Percentiles rank a stretch among this genome's conserved stretches.
phyloP scores from a whole-genome alignment of 2,329 filamentous ascomycete genomes.

The Meredithiella fracta region DNA sequence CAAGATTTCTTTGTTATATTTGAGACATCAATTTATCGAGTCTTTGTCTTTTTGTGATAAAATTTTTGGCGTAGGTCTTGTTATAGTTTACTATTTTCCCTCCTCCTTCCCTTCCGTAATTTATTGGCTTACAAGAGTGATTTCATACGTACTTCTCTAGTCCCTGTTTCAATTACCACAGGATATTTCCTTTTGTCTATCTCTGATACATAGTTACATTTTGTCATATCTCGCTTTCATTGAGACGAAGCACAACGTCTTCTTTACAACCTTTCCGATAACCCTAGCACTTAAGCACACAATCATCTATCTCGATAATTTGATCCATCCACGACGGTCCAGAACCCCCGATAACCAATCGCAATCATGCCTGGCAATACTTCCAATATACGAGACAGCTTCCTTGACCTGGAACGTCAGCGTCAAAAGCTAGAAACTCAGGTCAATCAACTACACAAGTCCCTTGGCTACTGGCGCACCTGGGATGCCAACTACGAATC shows the following conservation, averaged over 20 bases:
- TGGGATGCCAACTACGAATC: slow-evolving; percentile 88
- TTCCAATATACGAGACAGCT: slow-evolving; percentile 29
- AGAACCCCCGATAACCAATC: neutral
- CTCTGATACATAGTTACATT: neutral
- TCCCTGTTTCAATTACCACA: neutral
- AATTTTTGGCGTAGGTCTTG: too few species aligned
- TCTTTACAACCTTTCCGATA: too few species aligned
- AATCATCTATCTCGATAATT: neutral
- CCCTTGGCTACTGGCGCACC: slow-evolving; percentile 72
- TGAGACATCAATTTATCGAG: too few species aligned
- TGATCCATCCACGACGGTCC: neutral
- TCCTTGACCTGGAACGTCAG: slow-evolving; percentile 58
- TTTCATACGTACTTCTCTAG: neutral
- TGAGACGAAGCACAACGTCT: too few species aligned
- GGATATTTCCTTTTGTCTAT: neutral
- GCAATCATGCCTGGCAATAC: slow-evolving; percentile 20
- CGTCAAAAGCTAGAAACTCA: slow-evolving; percentile 60
- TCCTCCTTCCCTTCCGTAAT: neutral
- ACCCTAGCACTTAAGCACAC: too few species aligned
- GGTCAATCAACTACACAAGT: slow-evolving; percentile 50
- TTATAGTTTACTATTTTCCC: too few species aligned
- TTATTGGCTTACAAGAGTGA: too few species aligned
- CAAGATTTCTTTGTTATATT: too few species aligned
- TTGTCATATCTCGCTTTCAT: too few species aligned
- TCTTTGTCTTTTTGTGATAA: too few species aligned